These are phyloP conservation scores for Citropsis articulata DNA, from an alignment of 345 rosid species.

Conservation along the genomic window DNA sequence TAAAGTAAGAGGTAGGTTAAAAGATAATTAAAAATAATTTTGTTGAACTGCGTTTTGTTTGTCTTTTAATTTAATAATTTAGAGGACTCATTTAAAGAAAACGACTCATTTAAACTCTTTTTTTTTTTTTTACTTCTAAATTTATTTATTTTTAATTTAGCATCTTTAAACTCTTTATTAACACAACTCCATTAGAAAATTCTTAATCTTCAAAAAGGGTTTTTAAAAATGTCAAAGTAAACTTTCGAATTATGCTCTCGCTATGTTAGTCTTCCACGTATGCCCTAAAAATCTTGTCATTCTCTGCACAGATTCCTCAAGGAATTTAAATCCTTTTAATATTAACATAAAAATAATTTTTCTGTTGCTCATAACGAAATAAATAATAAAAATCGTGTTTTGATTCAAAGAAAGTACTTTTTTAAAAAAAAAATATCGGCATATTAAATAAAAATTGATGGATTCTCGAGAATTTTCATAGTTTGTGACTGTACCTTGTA, in stretches of 20 bases:
- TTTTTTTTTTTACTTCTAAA: too few relatives aligned
- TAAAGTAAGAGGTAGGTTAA: too few relatives aligned
- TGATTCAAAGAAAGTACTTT: not conserved
- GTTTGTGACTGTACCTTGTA: not conserved
- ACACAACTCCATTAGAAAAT: too few relatives aligned
- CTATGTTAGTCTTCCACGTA: not conserved
- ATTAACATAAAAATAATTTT: not conserved
- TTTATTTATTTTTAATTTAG: too few relatives aligned
- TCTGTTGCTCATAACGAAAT: not conserved
- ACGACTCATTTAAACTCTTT: too few relatives aligned
- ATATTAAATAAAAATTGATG: not conserved
- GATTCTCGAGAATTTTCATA: not conserved
- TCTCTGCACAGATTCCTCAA: not conserved
- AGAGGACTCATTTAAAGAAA: too few relatives aligned
- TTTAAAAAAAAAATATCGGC: too few relatives aligned
- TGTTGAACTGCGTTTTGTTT: too few relatives aligned
- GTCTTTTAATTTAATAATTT: too few relatives aligned
- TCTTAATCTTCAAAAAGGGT: too few relatives aligned
- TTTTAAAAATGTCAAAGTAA: not conserved
- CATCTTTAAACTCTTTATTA: too few relatives aligned
- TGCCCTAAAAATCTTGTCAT: constrained; percentile 8
- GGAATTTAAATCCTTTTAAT: not conserved
- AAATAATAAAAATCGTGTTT: not conserved
- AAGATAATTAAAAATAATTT: too few relatives aligned
- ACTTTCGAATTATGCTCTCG: not conserved